phyloP scores from a whole-genome alignment of 2,329 filamentous ascomycete genomes.

The Fusarium incarnatum region DNA sequence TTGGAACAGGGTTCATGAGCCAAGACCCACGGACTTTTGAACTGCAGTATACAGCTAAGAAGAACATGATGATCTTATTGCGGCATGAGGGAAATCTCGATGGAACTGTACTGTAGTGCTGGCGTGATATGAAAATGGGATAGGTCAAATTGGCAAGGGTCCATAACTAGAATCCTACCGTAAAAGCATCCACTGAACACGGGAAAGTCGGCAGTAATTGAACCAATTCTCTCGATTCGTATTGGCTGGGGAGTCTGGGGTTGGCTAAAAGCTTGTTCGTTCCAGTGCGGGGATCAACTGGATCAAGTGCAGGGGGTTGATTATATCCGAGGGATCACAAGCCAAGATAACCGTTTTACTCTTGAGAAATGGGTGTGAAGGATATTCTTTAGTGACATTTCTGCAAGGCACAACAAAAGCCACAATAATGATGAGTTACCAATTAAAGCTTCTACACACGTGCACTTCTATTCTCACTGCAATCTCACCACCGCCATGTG shows the following conservation, averaged over 20 bases:
- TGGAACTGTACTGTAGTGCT: neutral
- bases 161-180: constrained; percentile 3
- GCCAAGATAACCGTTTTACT: constrained; percentile 17
- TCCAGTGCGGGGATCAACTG: constrained; percentile 26
- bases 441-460: neutral
- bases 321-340: constrained; percentile 40
- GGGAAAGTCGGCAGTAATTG: constrained; percentile 28
- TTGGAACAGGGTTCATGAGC: neutral
- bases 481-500: neutral
- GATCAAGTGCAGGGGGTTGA: constrained; percentile 5
- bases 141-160: constrained; percentile 1
- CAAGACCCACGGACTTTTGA: constrained; percentile 28
- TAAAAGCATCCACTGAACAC: constrained; percentile 2
- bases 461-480: constrained; percentile 4
- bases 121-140: neutral
- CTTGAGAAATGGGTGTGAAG: neutral
- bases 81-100: constrained; percentile 2
- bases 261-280: constrained; percentile 30
- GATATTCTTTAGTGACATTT: neutral
- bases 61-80: constrained; percentile 1
- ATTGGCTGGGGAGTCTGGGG: constrained; percentile 9
- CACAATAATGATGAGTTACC: neutral
- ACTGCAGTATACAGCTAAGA: neutral
- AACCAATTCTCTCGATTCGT: neutral
- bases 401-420: constrained; percentile 29